phyloP scores from a whole-genome alignment of 2,329 filamentous ascomycete genomes.

The Chaetomium sp. region DNA sequence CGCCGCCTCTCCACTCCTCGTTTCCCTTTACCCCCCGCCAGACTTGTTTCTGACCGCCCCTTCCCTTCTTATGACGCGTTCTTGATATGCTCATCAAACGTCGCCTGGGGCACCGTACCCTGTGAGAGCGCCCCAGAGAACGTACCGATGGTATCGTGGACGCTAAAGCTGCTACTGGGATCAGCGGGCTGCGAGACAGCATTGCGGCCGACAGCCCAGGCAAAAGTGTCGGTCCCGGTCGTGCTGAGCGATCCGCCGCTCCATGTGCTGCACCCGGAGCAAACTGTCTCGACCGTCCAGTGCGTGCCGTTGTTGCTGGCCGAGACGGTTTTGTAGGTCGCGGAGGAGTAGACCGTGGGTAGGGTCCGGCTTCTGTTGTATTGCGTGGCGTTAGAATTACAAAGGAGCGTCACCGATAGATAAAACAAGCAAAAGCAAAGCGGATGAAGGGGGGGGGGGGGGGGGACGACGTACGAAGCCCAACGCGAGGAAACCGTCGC shows the following conservation, averaged over 20 bases:
- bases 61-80: neutral
- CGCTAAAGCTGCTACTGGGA: constrained; percentile 12
- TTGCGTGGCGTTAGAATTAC: too few relatives aligned
- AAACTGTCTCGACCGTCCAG: constrained; percentile 21
- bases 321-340: constrained; percentile 21
- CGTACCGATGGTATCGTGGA: constrained; percentile 18
- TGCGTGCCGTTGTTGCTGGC: constrained; percentile 21
- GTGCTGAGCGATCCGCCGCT: constrained; percentile 13
- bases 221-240: constrained; percentile 14
- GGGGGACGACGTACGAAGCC: constrained; percentile 27
- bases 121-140: constrained; percentile 11
- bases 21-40: neutral
- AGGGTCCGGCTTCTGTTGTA: constrained; percentile 9
- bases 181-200: constrained; percentile 14
- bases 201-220: constrained; percentile 17
- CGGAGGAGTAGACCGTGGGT: constrained; percentile 17
- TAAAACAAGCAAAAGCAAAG: neutral
- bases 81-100: constrained; percentile 15
- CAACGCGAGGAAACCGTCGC: constrained; percentile 33
- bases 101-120: constrained; percentile 14
- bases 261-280: constrained; percentile 21
- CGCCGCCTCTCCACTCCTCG: neutral
- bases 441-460: neutral
- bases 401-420: too few relatives aligned
- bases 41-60: neutral